Evolutionary conservation across 257 asterid genomes (phyloP), one percentile per base, ranked within the genome.

Genomic region (Solanum appendiculatum): DNA sequence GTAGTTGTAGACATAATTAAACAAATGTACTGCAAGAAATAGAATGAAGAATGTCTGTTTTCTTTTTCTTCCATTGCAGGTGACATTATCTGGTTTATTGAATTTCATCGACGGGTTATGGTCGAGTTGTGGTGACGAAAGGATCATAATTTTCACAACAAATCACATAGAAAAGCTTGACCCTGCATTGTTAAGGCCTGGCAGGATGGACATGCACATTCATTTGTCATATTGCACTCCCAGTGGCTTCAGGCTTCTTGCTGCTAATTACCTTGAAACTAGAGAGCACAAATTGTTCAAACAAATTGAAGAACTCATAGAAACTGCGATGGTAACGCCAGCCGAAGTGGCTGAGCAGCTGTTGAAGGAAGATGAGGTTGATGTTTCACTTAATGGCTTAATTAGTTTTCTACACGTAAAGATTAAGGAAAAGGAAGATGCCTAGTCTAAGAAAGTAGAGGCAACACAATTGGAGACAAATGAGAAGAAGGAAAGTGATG

Each of bases 281-380:
- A 85, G 84, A 56, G 92, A 90, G 7, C 96, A 94, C 84, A 40
- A 14, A 2, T 82, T 88, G 78, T 92, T 94, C 46, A 40, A 86
- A 85, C 92, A 93, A 85, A 91, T 94, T 13, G 95, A 92, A 84
- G 93, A 84, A 5, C 84, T 86, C 89, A 87, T 95, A 8, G 63
- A 6, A n/a, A 86, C 58, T 21, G 91, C 91, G 0, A 89, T 91
- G 27, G 91, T 88, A 1, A 94, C 95, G 3, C 98, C 98, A 0
- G 96, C 98, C 25, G 94, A 95, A 88, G 94, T 94, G 21, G 98
- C 98, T 1, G 98, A 94, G 90, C 95, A 92, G 60, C 91, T 95
- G 85, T 89, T 95, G 88, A 92, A 91, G 92, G 74, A 80, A 9
- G 93, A 93, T 27, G 95, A 93, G 3, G 68, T 88, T 27, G 89